Conservation (phyloP, 2,329 filamentous ascomycete genomes). For the Phialophora expanda region DNA sequence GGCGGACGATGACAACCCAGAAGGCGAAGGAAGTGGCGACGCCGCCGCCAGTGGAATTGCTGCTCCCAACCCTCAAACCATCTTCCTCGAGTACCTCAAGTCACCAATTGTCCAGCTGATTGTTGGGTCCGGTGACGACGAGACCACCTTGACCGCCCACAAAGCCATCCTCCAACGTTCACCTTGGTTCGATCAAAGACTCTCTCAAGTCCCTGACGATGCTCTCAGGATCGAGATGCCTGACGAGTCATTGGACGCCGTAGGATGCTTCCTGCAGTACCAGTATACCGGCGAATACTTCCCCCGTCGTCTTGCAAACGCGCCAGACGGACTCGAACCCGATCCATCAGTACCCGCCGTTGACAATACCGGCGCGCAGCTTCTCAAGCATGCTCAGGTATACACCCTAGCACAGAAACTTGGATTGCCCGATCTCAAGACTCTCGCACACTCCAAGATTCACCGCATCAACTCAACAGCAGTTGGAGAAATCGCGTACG, state of each 20-base stretch:
- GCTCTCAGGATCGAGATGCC: constrained; percentile 63
- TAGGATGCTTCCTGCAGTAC: constrained; percentile 80
- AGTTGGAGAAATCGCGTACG: constrained; percentile 88
- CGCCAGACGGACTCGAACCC: constrained; percentile 70
- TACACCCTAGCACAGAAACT: constrained; percentile 88
- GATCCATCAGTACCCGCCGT: constrained; percentile 69
- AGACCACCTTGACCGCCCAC: constrained; percentile 75
- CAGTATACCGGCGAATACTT: constrained; percentile 89
- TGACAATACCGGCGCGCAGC: constrained; percentile 79
- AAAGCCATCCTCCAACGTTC: constrained; percentile 76
- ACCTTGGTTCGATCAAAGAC: constrained; percentile 65
- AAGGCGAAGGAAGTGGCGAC: constrained; percentile 33
- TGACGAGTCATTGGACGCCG: constrained; percentile 71
- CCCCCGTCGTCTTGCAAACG: constrained; percentile 63
- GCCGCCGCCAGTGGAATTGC: constrained; percentile 30
- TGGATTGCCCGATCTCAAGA: constrained; percentile 69
- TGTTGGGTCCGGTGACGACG: constrained; percentile 65
- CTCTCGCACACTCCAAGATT: constrained; percentile 84
- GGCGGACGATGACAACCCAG: constrained; percentile 35
- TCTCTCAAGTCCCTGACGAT: constrained; percentile 23
- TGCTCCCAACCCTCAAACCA: constrained; percentile 40
- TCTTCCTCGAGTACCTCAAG: constrained; percentile 59
- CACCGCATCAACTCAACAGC: constrained; percentile 88
- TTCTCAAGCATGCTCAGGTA: constrained; percentile 85
- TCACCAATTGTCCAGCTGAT: constrained; percentile 72